Conservation (phyloP, 306 rosid species). For the Rosa rugosa region DNA sequence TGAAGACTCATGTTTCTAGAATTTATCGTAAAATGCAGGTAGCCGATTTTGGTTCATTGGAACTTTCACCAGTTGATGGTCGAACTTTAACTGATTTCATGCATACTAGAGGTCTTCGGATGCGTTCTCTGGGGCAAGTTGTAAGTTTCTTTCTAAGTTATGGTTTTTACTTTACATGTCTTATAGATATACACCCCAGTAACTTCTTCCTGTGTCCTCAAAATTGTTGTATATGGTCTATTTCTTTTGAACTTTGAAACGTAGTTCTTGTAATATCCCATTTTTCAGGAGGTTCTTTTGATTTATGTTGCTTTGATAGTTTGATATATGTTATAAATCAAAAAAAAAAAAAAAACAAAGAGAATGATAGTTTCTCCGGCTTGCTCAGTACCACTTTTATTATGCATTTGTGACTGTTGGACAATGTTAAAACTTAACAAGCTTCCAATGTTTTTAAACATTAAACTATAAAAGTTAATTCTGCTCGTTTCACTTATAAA, state of each 20-base stretch:
- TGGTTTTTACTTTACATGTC: not conserved
- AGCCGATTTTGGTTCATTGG: constrained; percentile 97
- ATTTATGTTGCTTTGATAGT: not conserved
- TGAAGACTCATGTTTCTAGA: constrained; percentile 34
- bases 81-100: constrained; percentile 97
- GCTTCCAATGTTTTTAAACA: not conserved
- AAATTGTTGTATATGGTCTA: constrained; percentile 1
- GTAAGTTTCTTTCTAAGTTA: constrained; percentile 54
- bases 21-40: constrained; percentile 60
- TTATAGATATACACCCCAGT: constrained; percentile 3
- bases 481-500: not conserved
- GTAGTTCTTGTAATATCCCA: not conserved
- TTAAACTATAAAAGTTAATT: not conserved
- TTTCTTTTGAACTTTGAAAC: constrained; percentile 14
- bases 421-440: not conserved
- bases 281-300: not conserved
- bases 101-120: constrained; percentile 94
- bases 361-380: not conserved
- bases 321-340: not conserved
- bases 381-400: not conserved
- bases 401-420: not conserved
- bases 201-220: constrained; percentile 17
- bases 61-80: constrained; percentile 98
- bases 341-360: not conserved
- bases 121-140: constrained; percentile 95